Conservation (phyloP, 345 rosid genomes). For the Zanthoxylum bungeanum region DNA sequence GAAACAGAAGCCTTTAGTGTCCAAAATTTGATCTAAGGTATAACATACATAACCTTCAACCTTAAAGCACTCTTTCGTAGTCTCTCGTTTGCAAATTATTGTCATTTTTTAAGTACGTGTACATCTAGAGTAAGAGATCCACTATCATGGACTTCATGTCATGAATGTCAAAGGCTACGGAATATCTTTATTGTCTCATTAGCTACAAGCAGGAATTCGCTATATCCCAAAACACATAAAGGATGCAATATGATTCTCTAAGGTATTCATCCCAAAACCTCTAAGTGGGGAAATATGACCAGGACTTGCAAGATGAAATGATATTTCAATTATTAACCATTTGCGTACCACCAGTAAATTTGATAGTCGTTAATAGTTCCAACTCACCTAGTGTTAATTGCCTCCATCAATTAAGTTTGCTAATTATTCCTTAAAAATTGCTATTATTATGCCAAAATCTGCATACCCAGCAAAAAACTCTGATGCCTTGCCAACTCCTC, state of each 20-base stretch:
- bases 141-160: neutral
- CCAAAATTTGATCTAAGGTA: neutral
- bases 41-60: neutral
- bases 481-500: constrained; percentile 77
- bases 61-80: neutral
- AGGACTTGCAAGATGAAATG: neutral
- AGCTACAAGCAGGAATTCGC: neutral
- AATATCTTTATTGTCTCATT: neutral
- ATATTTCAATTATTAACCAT: neutral
- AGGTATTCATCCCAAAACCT: neutral
- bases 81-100: neutral
- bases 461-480: constrained; percentile 92
- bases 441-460: neutral
- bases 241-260: neutral
- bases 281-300: neutral
- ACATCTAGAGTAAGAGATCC: neutral
- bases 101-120: neutral
- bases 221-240: neutral
- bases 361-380: neutral
- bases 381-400: neutral
- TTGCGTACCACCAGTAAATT: neutral
- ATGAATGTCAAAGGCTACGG: neutral
- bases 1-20: neutral
- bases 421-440: neutral
- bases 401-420: neutral